phyloP scores from a whole-genome alignment of 495 filamentous ascomycete genomes.

The Penicillium paxilli region DNA sequence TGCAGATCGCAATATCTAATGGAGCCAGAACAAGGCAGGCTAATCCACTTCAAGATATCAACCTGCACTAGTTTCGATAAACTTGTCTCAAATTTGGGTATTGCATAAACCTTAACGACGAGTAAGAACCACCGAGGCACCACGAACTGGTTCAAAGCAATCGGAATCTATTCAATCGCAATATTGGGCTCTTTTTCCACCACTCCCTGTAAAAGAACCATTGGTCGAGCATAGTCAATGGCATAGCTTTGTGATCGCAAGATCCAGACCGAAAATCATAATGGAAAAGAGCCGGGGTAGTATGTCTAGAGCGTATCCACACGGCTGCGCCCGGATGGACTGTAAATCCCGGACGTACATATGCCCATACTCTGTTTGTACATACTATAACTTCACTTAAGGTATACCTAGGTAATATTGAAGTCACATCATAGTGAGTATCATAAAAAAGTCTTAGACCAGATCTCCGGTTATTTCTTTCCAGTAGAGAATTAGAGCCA shows the following conservation, averaged over 20 bases:
- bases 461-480: too few species aligned
- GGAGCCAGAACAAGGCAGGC: neutral
- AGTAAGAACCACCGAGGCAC: neutral
- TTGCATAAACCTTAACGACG: neutral
- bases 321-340: neutral
- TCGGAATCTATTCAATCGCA: neutral
- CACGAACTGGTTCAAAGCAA: neutral
- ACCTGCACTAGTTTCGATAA: neutral
- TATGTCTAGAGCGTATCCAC: neutral
- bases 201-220: neutral
- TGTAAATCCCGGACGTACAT: neutral
- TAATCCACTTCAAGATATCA: neutral
- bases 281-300: neutral
- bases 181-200: neutral
- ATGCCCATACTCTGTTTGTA: neutral
- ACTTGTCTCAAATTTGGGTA: conserved; percentile 1
- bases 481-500: too few species aligned
- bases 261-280: neutral
- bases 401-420: too few species aligned
- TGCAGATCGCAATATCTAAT: neutral
- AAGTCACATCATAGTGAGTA: too few species aligned
- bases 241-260: neutral
- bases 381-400: neutral
- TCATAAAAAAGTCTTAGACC: too few species aligned
- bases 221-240: neutral